These are phyloP conservation scores for Anthracocystis setariae DNA, from an alignment of 1,284 basidiomycete species.

Conservation along the genomic window DNA sequence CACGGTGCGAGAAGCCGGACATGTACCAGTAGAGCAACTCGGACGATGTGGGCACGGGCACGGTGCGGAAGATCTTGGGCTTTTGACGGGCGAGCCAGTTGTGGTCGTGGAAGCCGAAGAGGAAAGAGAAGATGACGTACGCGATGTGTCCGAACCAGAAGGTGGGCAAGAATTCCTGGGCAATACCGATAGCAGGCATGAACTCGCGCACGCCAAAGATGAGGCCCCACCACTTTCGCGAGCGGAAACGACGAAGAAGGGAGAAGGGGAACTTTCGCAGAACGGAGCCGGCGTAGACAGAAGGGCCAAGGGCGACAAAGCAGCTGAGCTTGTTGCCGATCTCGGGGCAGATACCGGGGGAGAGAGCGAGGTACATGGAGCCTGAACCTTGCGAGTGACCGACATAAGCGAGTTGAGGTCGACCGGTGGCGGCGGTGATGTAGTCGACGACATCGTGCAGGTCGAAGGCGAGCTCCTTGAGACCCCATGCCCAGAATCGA, in stretches of 20 bases:
- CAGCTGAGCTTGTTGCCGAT: constrained; percentile 62
- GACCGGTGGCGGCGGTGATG: constrained; percentile 59
- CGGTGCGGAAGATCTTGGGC: constrained; percentile 65
- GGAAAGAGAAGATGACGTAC: constrained; percentile 63
- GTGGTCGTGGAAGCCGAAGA: constrained; percentile 66
- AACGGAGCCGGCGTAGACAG: constrained; percentile 65
- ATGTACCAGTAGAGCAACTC: constrained; percentile 68
- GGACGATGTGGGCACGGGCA: constrained; percentile 60
- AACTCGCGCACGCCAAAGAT: constrained; percentile 65
- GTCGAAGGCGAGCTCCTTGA: constrained; percentile 66
- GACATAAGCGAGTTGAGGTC: constrained; percentile 60
- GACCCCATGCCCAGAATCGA: constrained; percentile 67
- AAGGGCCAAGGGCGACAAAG: constrained; percentile 64
- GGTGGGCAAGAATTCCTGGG: constrained; percentile 59
- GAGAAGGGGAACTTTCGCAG: constrained; percentile 65
- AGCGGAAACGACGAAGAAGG: constrained; percentile 61
- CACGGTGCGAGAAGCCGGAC: constrained; percentile 61
- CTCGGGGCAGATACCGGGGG: constrained; percentile 61
- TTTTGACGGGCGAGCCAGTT: constrained; percentile 65
- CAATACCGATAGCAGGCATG: constrained; percentile 61
- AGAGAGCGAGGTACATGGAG: constrained; percentile 66
- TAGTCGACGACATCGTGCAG: constrained; percentile 64
- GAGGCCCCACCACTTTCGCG: constrained; percentile 64
- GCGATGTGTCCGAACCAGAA: constrained; percentile 65
- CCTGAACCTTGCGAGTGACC: constrained; percentile 66